These are phyloP conservation scores for Fonsecaea multimorphosa DNA, from an alignment of 2,329 filamentous ascomycete genomes.

Conservation along the genomic window DNA sequence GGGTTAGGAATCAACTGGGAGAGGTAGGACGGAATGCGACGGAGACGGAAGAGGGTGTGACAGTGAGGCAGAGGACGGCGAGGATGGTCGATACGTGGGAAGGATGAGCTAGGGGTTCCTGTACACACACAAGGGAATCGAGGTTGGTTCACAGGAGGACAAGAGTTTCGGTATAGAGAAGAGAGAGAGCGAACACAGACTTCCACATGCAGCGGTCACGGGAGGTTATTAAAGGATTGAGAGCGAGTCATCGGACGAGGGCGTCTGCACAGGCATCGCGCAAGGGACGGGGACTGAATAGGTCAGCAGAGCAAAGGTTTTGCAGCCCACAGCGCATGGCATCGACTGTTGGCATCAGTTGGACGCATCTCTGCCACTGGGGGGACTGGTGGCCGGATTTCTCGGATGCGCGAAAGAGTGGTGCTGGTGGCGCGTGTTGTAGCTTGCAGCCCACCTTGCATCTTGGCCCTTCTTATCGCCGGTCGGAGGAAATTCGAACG, in stretches of 20 bases:
- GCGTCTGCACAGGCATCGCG: slow-evolving; percentile 6
- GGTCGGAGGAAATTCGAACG: not conserved
- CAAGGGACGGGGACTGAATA: slow-evolving; percentile 18
- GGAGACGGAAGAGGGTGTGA: not conserved
- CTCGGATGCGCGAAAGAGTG: slow-evolving; percentile 34
- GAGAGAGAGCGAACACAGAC: slow-evolving; percentile 13
- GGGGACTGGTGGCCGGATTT: slow-evolving; percentile 29
- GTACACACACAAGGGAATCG: not conserved
- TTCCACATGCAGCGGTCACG: slow-evolving; percentile 19
- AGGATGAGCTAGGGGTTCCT: not conserved
- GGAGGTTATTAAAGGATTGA: slow-evolving; percentile 14
- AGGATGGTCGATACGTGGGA: not conserved
- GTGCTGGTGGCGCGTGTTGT: slow-evolving; percentile 1
- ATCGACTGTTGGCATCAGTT: slow-evolving; percentile 14
- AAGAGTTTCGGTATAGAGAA: not conserved
- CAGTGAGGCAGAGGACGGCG: slow-evolving; percentile 8
- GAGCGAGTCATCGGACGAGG: slow-evolving; percentile 19
- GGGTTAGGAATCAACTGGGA: not conserved
- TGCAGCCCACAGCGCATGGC: slow-evolving; percentile 4
- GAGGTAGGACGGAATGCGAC: slow-evolving; percentile 8
- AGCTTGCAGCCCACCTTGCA: not conserved
- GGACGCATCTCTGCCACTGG: slow-evolving; percentile 13
- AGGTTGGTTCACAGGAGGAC: not conserved
- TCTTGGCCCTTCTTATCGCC: slow-evolving; percentile 16
- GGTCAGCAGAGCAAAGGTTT: slow-evolving; percentile 23